These are phyloP conservation scores for Acanthamoeba sp. DNA, from an alignment of 208 protist species.

Conservation along the genomic window DNA sequence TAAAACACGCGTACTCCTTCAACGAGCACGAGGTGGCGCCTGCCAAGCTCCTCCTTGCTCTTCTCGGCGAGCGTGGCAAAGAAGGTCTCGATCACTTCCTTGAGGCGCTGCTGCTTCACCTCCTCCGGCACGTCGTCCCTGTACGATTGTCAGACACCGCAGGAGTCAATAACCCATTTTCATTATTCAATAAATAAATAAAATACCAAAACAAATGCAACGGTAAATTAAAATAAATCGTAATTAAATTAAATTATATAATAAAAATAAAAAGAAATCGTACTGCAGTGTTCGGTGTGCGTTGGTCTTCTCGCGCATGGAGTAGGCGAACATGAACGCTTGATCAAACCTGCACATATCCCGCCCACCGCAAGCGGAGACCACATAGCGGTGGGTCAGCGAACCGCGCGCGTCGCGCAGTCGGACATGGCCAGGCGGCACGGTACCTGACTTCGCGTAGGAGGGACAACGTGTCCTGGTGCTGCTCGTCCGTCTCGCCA, in stretches of 20 bases:
- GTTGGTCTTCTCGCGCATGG: constrained; percentile 89
- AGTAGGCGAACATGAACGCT: constrained; percentile 90
- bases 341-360: constrained; percentile 27
- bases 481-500: constrained; percentile 89
- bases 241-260: neutral
- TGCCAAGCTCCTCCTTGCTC: constrained; percentile 81
- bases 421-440: neutral
- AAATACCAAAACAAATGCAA: too few relatives aligned
- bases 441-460: constrained; percentile 82
- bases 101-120: constrained; percentile 83
- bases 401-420: too few relatives aligned
- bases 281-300: constrained; percentile 83
- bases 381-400: too few relatives aligned
- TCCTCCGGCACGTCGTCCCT: constrained; percentile 87
- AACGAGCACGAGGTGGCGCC: constrained; percentile 83
- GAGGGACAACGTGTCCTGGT: constrained; percentile 82
- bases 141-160: neutral
- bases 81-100: constrained; percentile 84
- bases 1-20: constrained; percentile 78
- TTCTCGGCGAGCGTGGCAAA: constrained; percentile 53
- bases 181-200: too few relatives aligned
- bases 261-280: neutral
- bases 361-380: too few relatives aligned
- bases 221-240: neutral
- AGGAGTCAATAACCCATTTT: too few relatives aligned